phyloP scores from a whole-genome alignment of 2,329 filamentous ascomycete genomes.

The Botrytis cinerea region DNA sequence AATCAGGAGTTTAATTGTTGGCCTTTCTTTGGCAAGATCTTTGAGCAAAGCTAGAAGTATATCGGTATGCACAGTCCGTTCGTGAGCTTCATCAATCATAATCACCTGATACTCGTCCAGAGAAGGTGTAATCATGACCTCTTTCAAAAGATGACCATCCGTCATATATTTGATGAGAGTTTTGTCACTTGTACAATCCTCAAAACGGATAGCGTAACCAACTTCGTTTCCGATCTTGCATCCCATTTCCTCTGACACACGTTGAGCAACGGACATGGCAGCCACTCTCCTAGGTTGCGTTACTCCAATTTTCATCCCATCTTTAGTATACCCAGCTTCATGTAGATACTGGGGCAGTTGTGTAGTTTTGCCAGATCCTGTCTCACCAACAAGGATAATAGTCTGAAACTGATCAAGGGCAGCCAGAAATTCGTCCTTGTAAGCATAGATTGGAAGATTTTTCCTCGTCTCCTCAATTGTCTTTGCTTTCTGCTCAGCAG shows the following conservation, averaged over 20 bases:
- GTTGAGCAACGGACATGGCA: conserved; percentile 95
- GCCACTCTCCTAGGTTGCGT: conserved; percentile 95
- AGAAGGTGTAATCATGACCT: conserved; percentile 87
- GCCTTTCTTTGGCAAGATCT: conserved; percentile 78
- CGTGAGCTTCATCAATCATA: conserved; percentile 98
- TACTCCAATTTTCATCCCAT: conserved; percentile 82
- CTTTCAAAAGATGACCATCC: conserved; percentile 89
- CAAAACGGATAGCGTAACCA: conserved; percentile 92
- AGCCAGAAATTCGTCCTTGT: conserved; percentile 80
- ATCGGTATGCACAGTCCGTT: conserved; percentile 87
- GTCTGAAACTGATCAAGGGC: conserved; percentile 85
- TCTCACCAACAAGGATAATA: conserved; percentile 91
- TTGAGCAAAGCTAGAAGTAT: conserved; percentile 87
- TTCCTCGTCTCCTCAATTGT: conserved; percentile 91
- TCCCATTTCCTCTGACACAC: conserved; percentile 92
- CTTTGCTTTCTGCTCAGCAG: conserved; percentile 82
- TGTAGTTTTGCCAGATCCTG: conserved; percentile 93
- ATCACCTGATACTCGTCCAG: conserved; percentile 79
- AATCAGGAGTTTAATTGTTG: conserved; percentile 86
- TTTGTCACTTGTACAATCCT: conserved; percentile 88
- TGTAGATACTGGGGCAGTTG: conserved; percentile 92
- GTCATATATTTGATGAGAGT: conserved; percentile 96
- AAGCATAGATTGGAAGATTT: conserved; percentile 85
- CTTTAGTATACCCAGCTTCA: conserved; percentile 85
- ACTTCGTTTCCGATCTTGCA: conserved; percentile 89